Evolutionary conservation across 106 monocot genomes (phyloP), one percentile per base, ranked within the genome.

Genomic region (Dioscorea zingiberensis): DNA sequence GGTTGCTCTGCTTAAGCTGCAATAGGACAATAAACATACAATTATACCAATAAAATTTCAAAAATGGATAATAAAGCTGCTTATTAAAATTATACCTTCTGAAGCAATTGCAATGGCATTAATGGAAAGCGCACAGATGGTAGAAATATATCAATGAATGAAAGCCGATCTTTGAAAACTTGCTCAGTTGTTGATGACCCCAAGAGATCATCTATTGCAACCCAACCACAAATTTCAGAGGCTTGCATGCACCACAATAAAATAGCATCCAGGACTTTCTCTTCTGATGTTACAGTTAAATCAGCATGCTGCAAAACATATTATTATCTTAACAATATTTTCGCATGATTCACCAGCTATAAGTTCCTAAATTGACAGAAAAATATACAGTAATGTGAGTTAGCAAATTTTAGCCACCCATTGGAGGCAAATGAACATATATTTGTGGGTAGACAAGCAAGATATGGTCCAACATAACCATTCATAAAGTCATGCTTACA

Each of bases 231-330:
- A 45, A 74, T 59, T 63, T 97, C 75, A 81, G 68, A 64, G 46
- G 78, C 83, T 75, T 83, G 80, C 79, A 81, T 81, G 70, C 79
- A 88, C 95, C 95, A 97, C 55, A 84, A 44, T 74, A 97, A 70
- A 78, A 97, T 86, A 58, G 95, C 95, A 81, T 97, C 83, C 25
- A 97, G 66, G 58, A 97, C 81, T 48, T 69, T 91, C 75, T 97
- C 95, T 85, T 97, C 95, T 59, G 91, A 88, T 46, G 91, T 97
- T 53, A 97, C 91, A 73, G 91, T 97, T 75, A 97, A 77, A 67
- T 88, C 88, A 73, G 73, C 69, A 84, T 97, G 83, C 95, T 97
- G 91, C 81, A 87, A 81, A 84, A 72, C 69, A 68, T 65, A 62
- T 65, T 54, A 73, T 21, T 47, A 53, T 16, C 25, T 32, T 80